Percentiles rank a stretch among this genome's conserved stretches.
These are phyloP conservation scores for Phialophora macrospora DNA, from an alignment of 2,329 filamentous ascomycete genomes.

Conservation along the genomic window DNA sequence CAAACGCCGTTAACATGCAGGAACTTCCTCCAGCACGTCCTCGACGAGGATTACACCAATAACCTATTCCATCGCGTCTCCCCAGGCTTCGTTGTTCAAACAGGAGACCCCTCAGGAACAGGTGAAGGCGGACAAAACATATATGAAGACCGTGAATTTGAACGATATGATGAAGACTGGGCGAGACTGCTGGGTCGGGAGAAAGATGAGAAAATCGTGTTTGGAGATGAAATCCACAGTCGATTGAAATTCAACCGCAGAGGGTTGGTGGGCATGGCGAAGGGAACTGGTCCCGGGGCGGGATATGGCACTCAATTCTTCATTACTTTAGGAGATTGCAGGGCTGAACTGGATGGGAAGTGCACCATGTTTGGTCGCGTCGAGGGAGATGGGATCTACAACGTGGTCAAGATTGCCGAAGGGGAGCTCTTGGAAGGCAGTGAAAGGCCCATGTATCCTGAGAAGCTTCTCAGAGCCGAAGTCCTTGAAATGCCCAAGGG, in stretches of 20 bases:
- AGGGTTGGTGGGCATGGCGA: constrained; percentile 94
- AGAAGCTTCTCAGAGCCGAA: constrained; percentile 66
- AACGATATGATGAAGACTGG: constrained; percentile 58
- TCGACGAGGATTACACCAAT: constrained; percentile 93
- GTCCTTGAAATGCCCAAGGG: constrained; percentile 53
- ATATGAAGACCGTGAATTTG: constrained; percentile 70
- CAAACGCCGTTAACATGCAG: constrained; percentile 89
- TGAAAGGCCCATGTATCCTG: constrained; percentile 84
- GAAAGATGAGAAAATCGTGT: constrained; percentile 64
- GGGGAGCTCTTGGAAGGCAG: constrained; percentile 76
- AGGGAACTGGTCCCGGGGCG: constrained; percentile 59
- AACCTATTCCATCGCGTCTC: constrained; percentile 94
- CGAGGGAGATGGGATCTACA: constrained; percentile 94
- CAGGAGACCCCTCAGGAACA: constrained; percentile 91
- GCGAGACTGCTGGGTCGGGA: constrained; percentile 56
- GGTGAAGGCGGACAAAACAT: constrained; percentile 79
- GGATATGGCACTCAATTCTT: constrained; percentile 98
- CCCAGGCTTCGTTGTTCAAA: constrained; percentile 90
- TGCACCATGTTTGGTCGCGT: constrained; percentile 94
- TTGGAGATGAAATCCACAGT: constrained; percentile 90
- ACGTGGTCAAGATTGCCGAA: constrained; percentile 91
- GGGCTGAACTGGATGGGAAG: constrained; percentile 82
- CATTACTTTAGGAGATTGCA: constrained; percentile 79
- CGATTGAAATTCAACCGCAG: constrained; percentile 90
- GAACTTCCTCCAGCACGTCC: constrained; percentile 92